Evolutionary conservation across 2,329 filamentous ascomycete genomes (phyloP), one percentile per base, ranked within the genome.

Genomic region (Fusarium kyushuense): DNA sequence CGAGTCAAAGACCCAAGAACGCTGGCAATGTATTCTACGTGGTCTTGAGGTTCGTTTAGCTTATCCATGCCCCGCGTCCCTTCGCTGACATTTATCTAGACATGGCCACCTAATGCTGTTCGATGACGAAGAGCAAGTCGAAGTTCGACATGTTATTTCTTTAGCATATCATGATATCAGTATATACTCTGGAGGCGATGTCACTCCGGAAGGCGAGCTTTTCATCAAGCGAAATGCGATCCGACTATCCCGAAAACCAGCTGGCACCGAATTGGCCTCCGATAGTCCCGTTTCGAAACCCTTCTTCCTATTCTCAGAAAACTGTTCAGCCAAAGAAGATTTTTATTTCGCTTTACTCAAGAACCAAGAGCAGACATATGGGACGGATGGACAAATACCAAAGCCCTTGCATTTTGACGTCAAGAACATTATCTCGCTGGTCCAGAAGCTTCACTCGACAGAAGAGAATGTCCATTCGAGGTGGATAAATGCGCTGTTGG

Each of bases 101-200:
- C 94, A 97, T 79, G 94, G 95, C 36, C 94, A 98, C 77, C 82
- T 99, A 51, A 97, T 99, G 93, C 88, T 99, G 12, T 99, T 97
- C 79, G 96, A 99, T 77, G 94, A 98, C 75, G 90, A 93, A 54
- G 93, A 97, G 72, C 94, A 98, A 79, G 86, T 97, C 72, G 96
- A 99, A 79, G 96, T 99, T 17, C 91, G 95, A 67, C 94, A 98
- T 80, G 96, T 99, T 55, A 93, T 99, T 58, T 97, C 94, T 0
- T 86, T 99, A 12, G 91, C 93, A 33, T 92, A 97, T 74, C 93
- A 98, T 80, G 87, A 90, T 64, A 87, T 98, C 58, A 92, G 90
- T 72, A 88, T 98, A 74, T 96, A 94, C 78, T 92, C 90, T 9
- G 95, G 94, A 29, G 91, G 89, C 57, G 89, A 90, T 54, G 76